These are phyloP conservation scores for Colletotrichum filicis DNA, from an alignment of 2,329 filamentous ascomycete genomes.

Conservation along the genomic window DNA sequence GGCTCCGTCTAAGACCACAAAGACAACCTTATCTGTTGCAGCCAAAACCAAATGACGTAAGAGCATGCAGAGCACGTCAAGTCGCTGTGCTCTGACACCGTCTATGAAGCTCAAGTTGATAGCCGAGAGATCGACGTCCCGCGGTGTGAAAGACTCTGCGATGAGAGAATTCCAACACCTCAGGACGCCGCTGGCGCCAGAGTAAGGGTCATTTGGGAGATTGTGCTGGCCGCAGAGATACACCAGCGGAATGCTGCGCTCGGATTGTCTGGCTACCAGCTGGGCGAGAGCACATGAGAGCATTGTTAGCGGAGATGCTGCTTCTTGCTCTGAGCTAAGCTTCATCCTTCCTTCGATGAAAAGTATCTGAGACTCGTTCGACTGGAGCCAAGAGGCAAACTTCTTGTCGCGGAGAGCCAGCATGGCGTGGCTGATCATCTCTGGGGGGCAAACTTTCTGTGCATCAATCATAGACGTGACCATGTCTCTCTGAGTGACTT, in stretches of 20 bases:
- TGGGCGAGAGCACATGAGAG: constrained; percentile 8
- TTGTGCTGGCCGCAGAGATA: constrained; percentile 17
- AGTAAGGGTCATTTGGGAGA: neutral
- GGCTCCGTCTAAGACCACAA: constrained; percentile 1
- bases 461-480: constrained; percentile 4
- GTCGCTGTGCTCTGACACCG: neutral
- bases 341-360: constrained; percentile 10
- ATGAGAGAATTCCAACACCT: constrained; percentile 5
- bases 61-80: neutral
- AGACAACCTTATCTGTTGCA: neutral
- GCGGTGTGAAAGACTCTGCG: neutral
- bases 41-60: neutral
- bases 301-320: neutral
- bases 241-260: neutral
- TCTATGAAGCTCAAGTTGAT: constrained; percentile 6
- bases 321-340: constrained; percentile 9
- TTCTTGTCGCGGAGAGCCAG: neutral
- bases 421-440: neutral
- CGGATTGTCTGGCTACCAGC: neutral
- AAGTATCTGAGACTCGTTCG: neutral
- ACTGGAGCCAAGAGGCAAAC: constrained; percentile 11
- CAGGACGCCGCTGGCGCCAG: neutral
- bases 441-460: constrained; percentile 2
- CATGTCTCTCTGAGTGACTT: neutral
- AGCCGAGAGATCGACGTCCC: constrained; percentile 11